Conservation (phyloP, 768 basidiomycete species). For the Lentinula sp. region DNA sequence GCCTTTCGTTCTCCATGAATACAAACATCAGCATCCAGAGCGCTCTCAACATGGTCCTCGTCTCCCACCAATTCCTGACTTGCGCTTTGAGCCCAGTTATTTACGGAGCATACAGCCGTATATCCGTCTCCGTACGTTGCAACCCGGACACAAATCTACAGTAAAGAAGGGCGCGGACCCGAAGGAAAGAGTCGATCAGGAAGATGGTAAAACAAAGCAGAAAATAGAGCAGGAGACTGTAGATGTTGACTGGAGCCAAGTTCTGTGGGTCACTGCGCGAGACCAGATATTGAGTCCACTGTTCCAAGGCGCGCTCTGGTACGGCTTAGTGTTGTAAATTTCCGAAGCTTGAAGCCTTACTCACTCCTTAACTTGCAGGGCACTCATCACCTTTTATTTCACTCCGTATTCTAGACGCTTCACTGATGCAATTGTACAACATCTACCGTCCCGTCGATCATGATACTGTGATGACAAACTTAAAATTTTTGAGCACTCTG, state of each 20-base stretch:
- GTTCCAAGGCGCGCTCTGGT: constrained; percentile 65
- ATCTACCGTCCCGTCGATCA: not conserved
- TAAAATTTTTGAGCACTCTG: no score
- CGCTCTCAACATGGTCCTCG: not conserved
- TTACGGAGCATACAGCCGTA: not conserved
- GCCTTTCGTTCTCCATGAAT: not conserved
- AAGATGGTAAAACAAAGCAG: not conserved
- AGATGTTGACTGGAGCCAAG: constrained; percentile 47
- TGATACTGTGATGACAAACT: not conserved
- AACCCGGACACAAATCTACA: not conserved
- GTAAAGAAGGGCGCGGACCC: not conserved
- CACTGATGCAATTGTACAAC: not conserved
- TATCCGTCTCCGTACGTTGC: not conserved
- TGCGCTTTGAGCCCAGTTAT: not conserved
- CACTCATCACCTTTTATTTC: not conserved
- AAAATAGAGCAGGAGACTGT: constrained; percentile 23
- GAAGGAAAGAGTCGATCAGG: not conserved
- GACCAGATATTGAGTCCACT: constrained; percentile 69
- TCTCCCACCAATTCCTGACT: not conserved
- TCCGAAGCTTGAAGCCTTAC: not conserved
- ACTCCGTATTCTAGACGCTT: not conserved
- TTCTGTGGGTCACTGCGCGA: constrained; percentile 57
- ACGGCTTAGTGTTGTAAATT: constrained; percentile 16
- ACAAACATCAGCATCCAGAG: not conserved
- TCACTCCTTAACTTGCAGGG: not conserved